Base-by-base conservation (phyloP, 768 basidiomycete genomes). In the Aureoboletus auriporus region DNA sequence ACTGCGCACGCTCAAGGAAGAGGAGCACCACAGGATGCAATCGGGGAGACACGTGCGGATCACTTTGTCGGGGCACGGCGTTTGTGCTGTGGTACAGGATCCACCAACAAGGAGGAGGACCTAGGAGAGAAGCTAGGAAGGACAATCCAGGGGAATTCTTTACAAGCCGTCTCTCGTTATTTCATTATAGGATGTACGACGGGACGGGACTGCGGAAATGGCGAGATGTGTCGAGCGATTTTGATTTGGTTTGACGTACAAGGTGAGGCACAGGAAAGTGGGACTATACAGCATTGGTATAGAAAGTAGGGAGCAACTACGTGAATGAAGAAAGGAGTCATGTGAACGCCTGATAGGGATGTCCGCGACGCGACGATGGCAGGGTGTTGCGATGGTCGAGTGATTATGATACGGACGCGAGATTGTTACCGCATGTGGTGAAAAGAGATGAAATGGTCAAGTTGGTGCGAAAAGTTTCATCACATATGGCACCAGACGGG, bases 161-260 rank as follows among this genome's bases (percentile, higher is more conserved):
- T 33, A 41, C 48, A 42, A 30, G 11, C 57, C 46, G 43, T 13
- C 45, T 63, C 57, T 57, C 60, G 60, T 63, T 39, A 62, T 50
- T 59, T 63, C 61, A 60, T 63, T 55, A 52, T 55, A 39, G 30
- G 49, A 23, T 23, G 20, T 23, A 23, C 20, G 20, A 38, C 41
- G 47, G 46, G 44, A 61, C 50, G 58, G 58, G 42, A 45, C 35
- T 58, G 59, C 56, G 61, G 59, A 64, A 53, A 62, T 61, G 62
- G 58, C 39, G 30, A 48, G 56, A 62, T 50, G 51, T 13, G 31
- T 33, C 9, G 10, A 10, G 31, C 4, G 31, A 33, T 9, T 33
- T 33, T 33, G 31, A 33, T 10, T 46, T 51, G 20, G 4, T 8
- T 34, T 51, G 51, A 55, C 50, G 52, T 52, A 55, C 51, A 17